Base-by-base conservation (phyloP, 306 rosid genomes). In the Lagenaria siceraria region DNA sequence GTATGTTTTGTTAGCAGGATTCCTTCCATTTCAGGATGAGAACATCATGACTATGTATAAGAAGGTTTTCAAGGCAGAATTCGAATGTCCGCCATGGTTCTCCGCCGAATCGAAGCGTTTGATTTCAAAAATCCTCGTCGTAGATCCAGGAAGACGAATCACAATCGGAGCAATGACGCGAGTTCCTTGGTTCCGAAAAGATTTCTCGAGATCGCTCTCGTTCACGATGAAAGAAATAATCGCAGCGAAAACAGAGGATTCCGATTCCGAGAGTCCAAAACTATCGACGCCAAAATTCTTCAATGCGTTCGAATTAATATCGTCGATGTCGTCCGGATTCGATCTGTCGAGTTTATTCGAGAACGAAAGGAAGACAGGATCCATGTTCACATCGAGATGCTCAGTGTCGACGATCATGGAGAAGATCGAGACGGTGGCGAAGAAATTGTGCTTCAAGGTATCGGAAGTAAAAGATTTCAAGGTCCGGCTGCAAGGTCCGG, bases 251-350 rank as follows among this genome's bases (percentile, higher is more conserved):
- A 13, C 68, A 4, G 83, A 76, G 3, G 82, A 75, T 5, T 80
- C 7, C 8, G 59, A 70, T 8, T 1, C 22, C 38, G 74, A 68
- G 11, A 73, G 62, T 19, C 79, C 84, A 29, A 79, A 83, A 80
- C 58, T 74, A 2, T 80, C 85, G 24, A 80, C 93, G 40, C 93
- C 97, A 0, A 88, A 83, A 33, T 92, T 86, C 76, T 90, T 87
- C 85, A 92, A 92, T 77, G 97, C 97, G 4, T 92, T 90, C 51
- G 89, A 92, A 77, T 82, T 92, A 8, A 88, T 92, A 6, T 84
- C 97, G 3, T 82, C 96, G 1, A 92, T 92, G 97, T 88, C 96
- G 0, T 87, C 93, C 2, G 97, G 96, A 11, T 90, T 92, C 52
- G 93, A 92, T 53, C 81, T 92, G 31, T 90, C 97, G 15, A 90